Percentiles rank a stretch among this genome's conserved stretches.
Conservation (phyloP, 2,329 filamentous ascomycete genomes). For the Furcasterigmium sp. region DNA sequence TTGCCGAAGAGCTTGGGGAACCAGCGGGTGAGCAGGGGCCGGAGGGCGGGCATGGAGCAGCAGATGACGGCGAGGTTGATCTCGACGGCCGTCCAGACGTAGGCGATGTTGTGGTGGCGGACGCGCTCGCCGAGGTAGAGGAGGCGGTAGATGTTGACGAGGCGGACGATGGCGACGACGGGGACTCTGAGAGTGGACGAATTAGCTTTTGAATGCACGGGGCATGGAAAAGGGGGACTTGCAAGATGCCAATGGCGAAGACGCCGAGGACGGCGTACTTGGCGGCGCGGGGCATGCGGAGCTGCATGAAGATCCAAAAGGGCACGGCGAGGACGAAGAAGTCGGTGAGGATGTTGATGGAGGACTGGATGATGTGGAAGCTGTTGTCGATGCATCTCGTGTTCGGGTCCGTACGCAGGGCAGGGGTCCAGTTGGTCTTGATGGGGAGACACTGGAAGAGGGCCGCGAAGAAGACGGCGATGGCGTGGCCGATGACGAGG, state of each 20-base stretch:
- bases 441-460: constrained; percentile 34
- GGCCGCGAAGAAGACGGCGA: constrained; percentile 28
- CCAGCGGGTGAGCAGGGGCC: constrained; percentile 25
- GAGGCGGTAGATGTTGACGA: constrained; percentile 21
- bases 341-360: constrained; percentile 7
- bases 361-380: constrained; percentile 3
- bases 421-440: constrained; percentile 24
- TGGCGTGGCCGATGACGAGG: constrained; percentile 26
- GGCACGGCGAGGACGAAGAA: constrained; percentile 21
- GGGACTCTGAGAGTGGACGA: constrained; percentile 19
- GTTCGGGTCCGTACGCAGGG: background rate
- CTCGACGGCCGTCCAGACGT: constrained; percentile 17
- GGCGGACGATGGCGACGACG: constrained; percentile 23
- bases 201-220: too few species aligned
- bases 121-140: constrained; percentile 12
- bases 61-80: constrained; percentile 31
- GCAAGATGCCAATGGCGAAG: constrained; percentile 32
- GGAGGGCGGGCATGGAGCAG: constrained; percentile 27
- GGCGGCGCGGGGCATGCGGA: constrained; percentile 29
- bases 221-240: constrained; percentile 19
- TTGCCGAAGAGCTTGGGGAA: constrained; percentile 25
- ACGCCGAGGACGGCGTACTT: constrained; percentile 33
- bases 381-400: background rate
- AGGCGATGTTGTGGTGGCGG: constrained; percentile 3
- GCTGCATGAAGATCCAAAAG: constrained; percentile 31